Conservation (phyloP, 768 basidiomycete genomes). For the Trametes cinnabarina region DNA sequence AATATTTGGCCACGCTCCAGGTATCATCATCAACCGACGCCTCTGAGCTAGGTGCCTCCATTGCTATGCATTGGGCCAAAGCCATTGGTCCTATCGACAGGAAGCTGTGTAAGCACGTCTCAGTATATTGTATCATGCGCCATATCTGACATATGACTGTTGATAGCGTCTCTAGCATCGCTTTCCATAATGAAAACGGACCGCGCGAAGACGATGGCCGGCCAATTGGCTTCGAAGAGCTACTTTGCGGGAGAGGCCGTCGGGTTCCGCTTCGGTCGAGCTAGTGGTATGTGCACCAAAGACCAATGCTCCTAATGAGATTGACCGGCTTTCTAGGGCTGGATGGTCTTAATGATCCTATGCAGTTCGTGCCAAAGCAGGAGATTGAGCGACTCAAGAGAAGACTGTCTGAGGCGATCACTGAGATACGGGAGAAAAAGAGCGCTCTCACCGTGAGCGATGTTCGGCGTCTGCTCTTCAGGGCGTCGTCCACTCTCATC, state of each 20-base stretch:
- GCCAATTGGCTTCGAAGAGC: constrained; percentile 87
- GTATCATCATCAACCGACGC: constrained; percentile 66
- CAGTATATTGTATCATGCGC: neutral
- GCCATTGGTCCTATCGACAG: constrained; percentile 75
- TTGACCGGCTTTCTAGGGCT: neutral
- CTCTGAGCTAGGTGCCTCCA: constrained; percentile 87
- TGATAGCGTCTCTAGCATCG: constrained; percentile 50
- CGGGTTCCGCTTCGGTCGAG: constrained; percentile 69
- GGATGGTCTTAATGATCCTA: constrained; percentile 3
- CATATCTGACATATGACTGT: neutral
- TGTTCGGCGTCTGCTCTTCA: constrained; percentile 79
- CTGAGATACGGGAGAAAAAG: constrained; percentile 68
- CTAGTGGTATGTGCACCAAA: constrained; percentile 48
- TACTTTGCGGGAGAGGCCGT: constrained; percentile 87
- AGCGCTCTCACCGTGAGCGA: constrained; percentile 78
- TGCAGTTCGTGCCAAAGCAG: constrained; percentile 47
- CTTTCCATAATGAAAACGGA: constrained; percentile 72
- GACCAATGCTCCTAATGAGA: neutral
- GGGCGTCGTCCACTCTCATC: constrained; percentile 81
- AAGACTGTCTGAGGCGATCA: constrained; percentile 64
- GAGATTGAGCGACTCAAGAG: constrained; percentile 66
- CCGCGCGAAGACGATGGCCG: constrained; percentile 74
- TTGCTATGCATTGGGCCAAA: constrained; percentile 85
- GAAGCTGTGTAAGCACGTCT: constrained; percentile 61
- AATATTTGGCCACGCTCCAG: constrained; percentile 81